Base-by-base conservation (phyloP, 306 rosid genomes). In the Vigna reflexopilosa region DNA sequence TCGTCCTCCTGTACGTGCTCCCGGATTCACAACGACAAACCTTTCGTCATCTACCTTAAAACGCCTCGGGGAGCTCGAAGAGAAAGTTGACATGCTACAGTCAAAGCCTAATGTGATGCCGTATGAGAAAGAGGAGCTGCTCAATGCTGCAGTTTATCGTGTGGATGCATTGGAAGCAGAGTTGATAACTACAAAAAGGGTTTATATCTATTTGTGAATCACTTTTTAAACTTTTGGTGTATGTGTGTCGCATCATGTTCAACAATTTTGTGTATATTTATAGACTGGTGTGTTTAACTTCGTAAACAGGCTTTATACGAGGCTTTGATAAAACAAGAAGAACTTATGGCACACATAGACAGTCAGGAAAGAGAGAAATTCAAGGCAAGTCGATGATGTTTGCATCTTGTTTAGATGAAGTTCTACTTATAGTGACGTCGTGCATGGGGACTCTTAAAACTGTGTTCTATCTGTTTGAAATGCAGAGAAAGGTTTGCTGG, bases 161-260 rank as follows among this genome's bases (percentile, higher is more conserved):
- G 97, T 85, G 80, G 94, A 94, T 85, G 96, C 91, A 9, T 66
- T 91, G 84, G 97, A 90, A 84, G 91, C 96, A 38, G 97, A 94
- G 90, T 83, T 91, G 75, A 94, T 91, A 81, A 75, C 94, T 1
- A 87, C 98, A 1, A 90, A 91, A 83, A 91, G 88, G 97, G 97
- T 42, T 42, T 42, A 42, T 90, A 68, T 73, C 58, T 30, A 17
- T 10, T 45, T 10, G 1, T 12, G 0, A 45, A 45, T 45, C 50
- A 45, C 50, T 11, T 12, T 45, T 45, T 44, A 40, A 40, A 40
- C 11, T 40, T 40, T 40, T 44, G n/a, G 72, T 55, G 70, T 17
- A 63, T 70, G 55, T 9, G 42, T 6, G 10, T 7, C 24, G 9
- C n/a, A 50, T 2, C 2, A 15, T 52, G 58, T 3, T 17, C 59